Percentiles rank a stretch among this genome's conserved stretches.
Conservation (phyloP, 495 filamentous ascomycete species). For the Cetradonia linearis region DNA sequence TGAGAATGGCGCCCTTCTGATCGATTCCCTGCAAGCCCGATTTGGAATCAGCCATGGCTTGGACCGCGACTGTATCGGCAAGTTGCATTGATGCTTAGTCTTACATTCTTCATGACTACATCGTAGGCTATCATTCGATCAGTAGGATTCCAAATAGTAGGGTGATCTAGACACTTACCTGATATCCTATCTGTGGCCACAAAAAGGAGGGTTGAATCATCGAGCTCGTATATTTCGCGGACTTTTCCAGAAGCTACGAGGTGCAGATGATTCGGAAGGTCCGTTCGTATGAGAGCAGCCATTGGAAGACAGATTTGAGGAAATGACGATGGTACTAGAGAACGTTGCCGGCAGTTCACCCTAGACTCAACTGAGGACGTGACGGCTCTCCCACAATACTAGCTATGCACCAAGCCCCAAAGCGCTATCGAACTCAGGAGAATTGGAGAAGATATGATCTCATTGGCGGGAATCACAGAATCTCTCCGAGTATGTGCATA, state of each 20-base stretch:
- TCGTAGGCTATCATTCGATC: slow-evolving; percentile 54
- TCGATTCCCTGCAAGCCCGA: slow-evolving; percentile 31
- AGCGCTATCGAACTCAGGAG: slow-evolving; percentile 2
- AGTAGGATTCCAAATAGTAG: background rate
- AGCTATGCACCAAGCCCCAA: background rate
- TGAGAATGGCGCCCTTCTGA: slow-evolving; percentile 75
- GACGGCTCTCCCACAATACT: background rate
- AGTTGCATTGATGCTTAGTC: slow-evolving; percentile 12
- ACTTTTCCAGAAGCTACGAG: slow-evolving; percentile 65
- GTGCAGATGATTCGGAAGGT: slow-evolving; percentile 44
- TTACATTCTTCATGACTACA: slow-evolving; percentile 77
- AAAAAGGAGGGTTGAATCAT: slow-evolving; percentile 71
- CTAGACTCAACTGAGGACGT: background rate
- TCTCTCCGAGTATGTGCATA: slow-evolving; percentile 1
- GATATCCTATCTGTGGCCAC: slow-evolving; percentile 87
- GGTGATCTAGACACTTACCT: slow-evolving; percentile 8
- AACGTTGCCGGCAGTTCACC: background rate
- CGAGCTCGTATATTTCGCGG: slow-evolving; percentile 68
- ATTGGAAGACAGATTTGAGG: slow-evolving; percentile 23
- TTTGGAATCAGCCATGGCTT: slow-evolving; percentile 9
- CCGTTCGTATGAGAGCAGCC: slow-evolving; percentile 41
- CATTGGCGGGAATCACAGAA: background rate
- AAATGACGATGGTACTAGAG: background rate
- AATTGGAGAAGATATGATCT: background rate
- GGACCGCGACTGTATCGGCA: background rate